phyloP scores from a whole-genome alignment of 768 basidiomycete genomes.

The Amylocystis lapponica region DNA sequence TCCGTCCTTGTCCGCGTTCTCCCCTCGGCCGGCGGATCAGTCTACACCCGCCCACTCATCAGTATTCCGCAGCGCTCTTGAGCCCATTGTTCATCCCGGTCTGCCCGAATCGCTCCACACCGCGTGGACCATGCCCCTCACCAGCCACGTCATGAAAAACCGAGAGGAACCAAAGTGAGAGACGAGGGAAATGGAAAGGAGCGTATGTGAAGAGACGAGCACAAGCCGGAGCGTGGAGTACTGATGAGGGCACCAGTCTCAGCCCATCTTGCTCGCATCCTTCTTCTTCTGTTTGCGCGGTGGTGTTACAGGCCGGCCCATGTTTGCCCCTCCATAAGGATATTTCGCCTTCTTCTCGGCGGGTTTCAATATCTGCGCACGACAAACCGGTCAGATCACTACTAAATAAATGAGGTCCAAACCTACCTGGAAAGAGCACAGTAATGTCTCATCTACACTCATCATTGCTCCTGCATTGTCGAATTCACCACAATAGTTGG shows the following conservation, averaged over 20 bases:
- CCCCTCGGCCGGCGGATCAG: not conserved
- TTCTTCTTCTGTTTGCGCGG: slow-evolving; percentile 98
- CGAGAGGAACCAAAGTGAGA: slow-evolving; percentile 12
- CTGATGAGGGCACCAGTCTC: slow-evolving; percentile 20
- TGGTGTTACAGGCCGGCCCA: slow-evolving; percentile 87
- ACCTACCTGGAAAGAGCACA: slow-evolving; percentile 94
- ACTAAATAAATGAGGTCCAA: slow-evolving; percentile 2
- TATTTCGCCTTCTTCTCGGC: slow-evolving; percentile 98
- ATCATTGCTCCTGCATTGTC: slow-evolving; percentile 99
- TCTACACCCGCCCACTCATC: not conserved
- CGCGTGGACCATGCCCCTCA: not conserved
- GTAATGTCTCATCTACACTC: slow-evolving; percentile 95
- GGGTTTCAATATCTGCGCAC: slow-evolving; percentile 85
- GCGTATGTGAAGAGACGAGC: slow-evolving; percentile 8
- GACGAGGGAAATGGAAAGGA: slow-evolving; percentile 9
- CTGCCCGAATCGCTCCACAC: not conserved
- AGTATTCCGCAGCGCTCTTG: not conserved
- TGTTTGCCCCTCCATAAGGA: slow-evolving; percentile 81
- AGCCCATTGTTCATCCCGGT: not conserved
- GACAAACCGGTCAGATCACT: not conserved
- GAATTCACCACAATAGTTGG: slow-evolving; percentile 94
- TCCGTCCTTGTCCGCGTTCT: not conserved
- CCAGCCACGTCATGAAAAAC: slow-evolving; percentile 2
- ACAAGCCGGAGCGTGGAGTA: slow-evolving; percentile 8
- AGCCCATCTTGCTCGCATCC: slow-evolving; percentile 59